phyloP scores from a whole-genome alignment of 257 asterid genomes.

The Primulina huaijiensis region DNA sequence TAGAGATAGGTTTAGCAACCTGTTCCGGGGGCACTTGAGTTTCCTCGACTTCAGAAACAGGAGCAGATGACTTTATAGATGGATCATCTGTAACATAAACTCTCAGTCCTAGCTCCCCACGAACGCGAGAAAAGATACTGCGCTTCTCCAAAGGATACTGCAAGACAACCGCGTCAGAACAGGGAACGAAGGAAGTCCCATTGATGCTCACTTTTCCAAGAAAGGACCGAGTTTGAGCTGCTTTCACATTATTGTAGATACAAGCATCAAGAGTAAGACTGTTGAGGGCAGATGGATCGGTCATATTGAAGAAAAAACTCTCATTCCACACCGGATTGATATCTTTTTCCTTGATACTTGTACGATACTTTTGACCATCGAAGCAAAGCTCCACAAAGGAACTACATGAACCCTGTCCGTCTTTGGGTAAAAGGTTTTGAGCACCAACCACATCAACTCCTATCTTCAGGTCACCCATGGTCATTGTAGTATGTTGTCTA shows the following conservation, averaged over 20 bases:
- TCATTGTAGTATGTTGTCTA: conserved; percentile 32
- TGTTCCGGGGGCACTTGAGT: conserved; percentile 30
- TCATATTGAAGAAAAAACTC: conserved; percentile 72
- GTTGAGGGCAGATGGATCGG: conserved; percentile 69
- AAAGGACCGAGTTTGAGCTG: conserved; percentile 49
- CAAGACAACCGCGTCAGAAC: conserved; percentile 65
- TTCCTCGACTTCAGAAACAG: conserved; percentile 39
- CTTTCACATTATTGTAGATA: conserved; percentile 51
- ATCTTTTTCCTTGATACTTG: conserved; percentile 77
- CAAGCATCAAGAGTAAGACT: conserved; percentile 54
- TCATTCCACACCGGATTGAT: conserved; percentile 86
- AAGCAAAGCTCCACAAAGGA: conserved; percentile 75
- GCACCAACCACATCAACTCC: conserved; percentile 81
- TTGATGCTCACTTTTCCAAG: conserved; percentile 74
- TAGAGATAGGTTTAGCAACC: conserved; percentile 20
- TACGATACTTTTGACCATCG: conserved; percentile 69
- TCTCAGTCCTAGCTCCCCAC: conserved; percentile 84
- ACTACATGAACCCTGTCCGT: conserved; percentile 88
- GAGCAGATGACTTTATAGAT: conserved; percentile 55
- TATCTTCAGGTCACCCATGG: conserved; percentile 61
- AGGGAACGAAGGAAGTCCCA: conserved; percentile 80
- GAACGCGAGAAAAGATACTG: conserved; percentile 72
- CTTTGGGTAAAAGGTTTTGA: conserved; percentile 81
- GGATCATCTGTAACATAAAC: conserved; percentile 80
- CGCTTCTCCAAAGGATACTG: conserved; percentile 88